Conservation (phyloP, 352 stramenopile species). For the Pythium aristosporum region DNA sequence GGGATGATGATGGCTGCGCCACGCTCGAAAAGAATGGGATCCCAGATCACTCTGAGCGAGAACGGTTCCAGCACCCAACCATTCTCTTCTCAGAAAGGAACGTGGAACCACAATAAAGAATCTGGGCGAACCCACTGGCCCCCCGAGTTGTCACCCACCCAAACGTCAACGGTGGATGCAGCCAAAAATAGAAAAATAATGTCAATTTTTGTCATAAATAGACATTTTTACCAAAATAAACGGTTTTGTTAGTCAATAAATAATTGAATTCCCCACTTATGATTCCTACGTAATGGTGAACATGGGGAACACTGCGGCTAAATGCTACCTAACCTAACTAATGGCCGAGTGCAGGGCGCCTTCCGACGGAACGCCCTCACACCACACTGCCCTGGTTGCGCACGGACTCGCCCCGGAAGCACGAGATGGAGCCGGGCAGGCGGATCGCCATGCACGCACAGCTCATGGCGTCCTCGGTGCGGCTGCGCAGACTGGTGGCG, state of each 20-base stretch:
- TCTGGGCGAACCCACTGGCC: background rate
- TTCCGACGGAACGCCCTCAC: slow-evolving; percentile 10
- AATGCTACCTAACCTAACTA: background rate
- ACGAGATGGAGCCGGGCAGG: slow-evolving; percentile 30
- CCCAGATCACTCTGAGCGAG: too few relatives aligned
- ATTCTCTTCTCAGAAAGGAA: too few relatives aligned
- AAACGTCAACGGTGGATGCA: background rate
- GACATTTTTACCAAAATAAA: too few relatives aligned
- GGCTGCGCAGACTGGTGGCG: slow-evolving; percentile 45
- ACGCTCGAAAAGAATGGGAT: too few relatives aligned
- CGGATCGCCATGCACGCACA: slow-evolving; percentile 28
- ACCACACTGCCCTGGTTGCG: slow-evolving; percentile 9
- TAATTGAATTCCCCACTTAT: too few relatives aligned
- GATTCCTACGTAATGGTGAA: background rate
- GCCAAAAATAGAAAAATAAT: too few relatives aligned
- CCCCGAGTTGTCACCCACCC: background rate
- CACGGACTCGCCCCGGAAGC: slow-evolving; percentile 10
- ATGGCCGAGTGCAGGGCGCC: background rate
- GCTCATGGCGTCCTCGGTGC: slow-evolving; percentile 57
- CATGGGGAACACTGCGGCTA: background rate
- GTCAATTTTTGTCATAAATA: too few relatives aligned
- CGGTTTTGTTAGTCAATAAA: too few relatives aligned
- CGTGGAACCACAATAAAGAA: too few relatives aligned
- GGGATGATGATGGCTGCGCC: too few relatives aligned
- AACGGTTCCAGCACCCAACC: too few relatives aligned